Percentiles rank a stretch among this genome's conserved stretches.
Evolutionary conservation across 345 rosid genomes (phyloP).

Genomic region (Pistacia atlantica): DNA sequence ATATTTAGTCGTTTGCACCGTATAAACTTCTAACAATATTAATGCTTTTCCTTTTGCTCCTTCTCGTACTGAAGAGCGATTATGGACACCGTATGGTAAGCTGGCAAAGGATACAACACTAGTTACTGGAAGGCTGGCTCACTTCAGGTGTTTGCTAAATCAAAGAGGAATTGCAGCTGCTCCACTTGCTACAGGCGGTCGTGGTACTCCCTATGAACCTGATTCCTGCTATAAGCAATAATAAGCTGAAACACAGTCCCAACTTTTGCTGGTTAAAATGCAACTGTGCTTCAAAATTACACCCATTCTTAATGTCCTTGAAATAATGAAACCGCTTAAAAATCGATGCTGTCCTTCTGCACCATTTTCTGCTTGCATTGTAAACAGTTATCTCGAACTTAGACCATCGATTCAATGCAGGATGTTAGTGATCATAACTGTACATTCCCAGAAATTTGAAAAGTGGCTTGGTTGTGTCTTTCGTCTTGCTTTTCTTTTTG

Average conservation of each 20-base stretch:
- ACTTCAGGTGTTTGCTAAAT: conserved; percentile 72
- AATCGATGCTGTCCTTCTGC: no score
- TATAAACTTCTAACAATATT: not conserved
- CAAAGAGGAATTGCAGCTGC: conserved; percentile 75
- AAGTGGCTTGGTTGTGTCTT: no score
- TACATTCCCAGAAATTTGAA: no score
- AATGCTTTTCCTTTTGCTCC: not conserved
- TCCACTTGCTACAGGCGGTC: conserved; percentile 52
- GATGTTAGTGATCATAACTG: no score
- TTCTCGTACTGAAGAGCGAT: conserved; percentile 45
- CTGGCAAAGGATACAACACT: conserved; percentile 44
- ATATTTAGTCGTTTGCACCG: conserved; percentile 6
- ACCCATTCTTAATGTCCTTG: not conserved
- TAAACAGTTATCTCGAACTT: no score
- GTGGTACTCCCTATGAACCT: conserved; percentile 52
- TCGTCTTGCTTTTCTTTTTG: not conserved
- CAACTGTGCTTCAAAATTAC: not conserved
- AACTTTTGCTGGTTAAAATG: not conserved
- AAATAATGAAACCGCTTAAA: not conserved
- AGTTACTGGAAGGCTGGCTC: conserved; percentile 53
- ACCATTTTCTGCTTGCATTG: no score
- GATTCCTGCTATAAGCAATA: conserved; percentile 64
- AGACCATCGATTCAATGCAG: no score
- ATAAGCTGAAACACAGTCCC: conserved; percentile 8
- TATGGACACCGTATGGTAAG: conserved; percentile 65